Evolutionary conservation across 768 basidiomycete genomes (phyloP), one percentile per base, ranked within the genome.

Genomic region (Boletus subparvulus): DNA sequence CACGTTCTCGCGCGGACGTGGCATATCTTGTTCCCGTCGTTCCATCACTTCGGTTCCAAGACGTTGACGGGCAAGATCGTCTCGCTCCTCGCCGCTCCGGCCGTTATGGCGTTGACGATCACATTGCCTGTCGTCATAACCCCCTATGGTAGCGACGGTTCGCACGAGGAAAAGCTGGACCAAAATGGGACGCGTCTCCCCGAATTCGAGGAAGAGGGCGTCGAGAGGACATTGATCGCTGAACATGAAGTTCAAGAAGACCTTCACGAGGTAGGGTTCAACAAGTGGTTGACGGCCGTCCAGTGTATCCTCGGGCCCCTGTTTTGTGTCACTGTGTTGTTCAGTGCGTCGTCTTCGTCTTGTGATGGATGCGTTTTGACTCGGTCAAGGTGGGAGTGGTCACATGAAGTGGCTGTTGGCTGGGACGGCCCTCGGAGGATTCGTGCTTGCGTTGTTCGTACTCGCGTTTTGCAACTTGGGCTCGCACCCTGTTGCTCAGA

Each of bases 81-180:
- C 0, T 83, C 87, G 0, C 61, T 96, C 26, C 80, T 97, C 54
- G 92, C 94, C 4, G 85, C 88, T 0, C 96, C 96, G 2, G 92
- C 94, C 2, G 85, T 99, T 2, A 75, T 97, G 70, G 77, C 80
- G 4, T 75, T 99, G 47, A 98, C 95, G 0, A 60, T 98, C 19
- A 98, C 96, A 0, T 76, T 98, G 11, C 94, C 94, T 5, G 95
- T 99, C 13, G 92, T 95, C 17, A 82, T 90, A 30, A 84, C 78
- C 11, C 80, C 83, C 4, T 85, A 85, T 62, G 67, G 73, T 7
- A 42, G 4, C 3, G 39, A 58, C 13, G 37, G 52, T 10, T 44
- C 42, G 1, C 63, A 60, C 17, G 63, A 66, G 13, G 70, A 73
- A 54, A 72, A 72, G 52, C 17, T 55, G 9, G 65, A 75, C 3